Percentiles rank a stretch among this genome's conserved stretches.
These are phyloP conservation scores for Microthyrium microscopicum DNA, from an alignment of 2,329 filamentous ascomycete species.

Conservation along the genomic window DNA sequence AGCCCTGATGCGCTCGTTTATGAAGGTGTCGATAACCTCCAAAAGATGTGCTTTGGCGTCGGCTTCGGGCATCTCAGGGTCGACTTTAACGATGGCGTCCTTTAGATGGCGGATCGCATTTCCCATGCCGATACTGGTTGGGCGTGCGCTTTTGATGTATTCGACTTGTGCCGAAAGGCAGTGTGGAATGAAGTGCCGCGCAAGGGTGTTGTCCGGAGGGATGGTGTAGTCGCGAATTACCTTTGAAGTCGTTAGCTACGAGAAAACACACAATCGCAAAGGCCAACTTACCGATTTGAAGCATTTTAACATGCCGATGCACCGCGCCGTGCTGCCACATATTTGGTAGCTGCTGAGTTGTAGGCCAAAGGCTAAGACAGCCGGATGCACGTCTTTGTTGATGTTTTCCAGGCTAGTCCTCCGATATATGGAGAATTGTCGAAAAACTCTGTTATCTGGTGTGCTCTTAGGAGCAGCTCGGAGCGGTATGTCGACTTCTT, in stretches of 20 bases:
- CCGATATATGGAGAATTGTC: slow-evolving; percentile 13
- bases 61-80: slow-evolving; percentile 67
- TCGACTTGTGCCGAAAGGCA: slow-evolving; percentile 89
- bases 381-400: slow-evolving; percentile 61
- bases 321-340: slow-evolving; percentile 74
- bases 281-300: slow-evolving; percentile 57
- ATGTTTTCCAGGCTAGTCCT: slow-evolving; percentile 18
- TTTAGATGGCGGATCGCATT: slow-evolving; percentile 94
- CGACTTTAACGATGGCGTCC: slow-evolving; percentile 76
- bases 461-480: neutral
- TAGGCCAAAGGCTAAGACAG: slow-evolving; percentile 69
- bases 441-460: neutral
- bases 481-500: slow-evolving; percentile 11
- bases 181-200: slow-evolving; percentile 81
- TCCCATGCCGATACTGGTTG: slow-evolving; percentile 90
- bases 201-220: slow-evolving; percentile 66
- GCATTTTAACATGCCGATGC: slow-evolving; percentile 72
- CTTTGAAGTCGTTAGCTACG: slow-evolving; percentile 25
- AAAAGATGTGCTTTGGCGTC: slow-evolving; percentile 63
- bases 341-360: slow-evolving; percentile 82
- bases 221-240: slow-evolving; percentile 90
- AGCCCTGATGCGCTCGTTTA: slow-evolving; percentile 74
- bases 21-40: slow-evolving; percentile 73
- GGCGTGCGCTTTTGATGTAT: slow-evolving; percentile 83
- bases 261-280: neutral